Conservation (phyloP, 208 protist genomes). For the Wallacemonas sp. region DNA sequence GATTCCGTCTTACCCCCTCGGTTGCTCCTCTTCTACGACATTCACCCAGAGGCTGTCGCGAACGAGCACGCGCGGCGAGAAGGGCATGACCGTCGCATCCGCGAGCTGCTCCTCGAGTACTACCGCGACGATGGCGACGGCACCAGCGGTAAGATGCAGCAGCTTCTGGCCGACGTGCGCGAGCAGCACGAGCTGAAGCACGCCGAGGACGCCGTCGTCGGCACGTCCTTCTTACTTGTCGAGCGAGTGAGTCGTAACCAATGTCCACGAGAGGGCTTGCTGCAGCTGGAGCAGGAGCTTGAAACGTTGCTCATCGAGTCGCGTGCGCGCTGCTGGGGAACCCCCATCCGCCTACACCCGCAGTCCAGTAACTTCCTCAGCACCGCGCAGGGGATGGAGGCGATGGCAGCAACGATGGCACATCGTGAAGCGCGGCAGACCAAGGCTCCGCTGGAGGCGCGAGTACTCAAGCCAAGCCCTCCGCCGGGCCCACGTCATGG, state of each 20-base stretch:
- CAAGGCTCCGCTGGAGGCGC: not conserved
- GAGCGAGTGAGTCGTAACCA: conserved; percentile 39
- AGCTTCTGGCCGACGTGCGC: not conserved
- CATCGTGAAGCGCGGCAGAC: not conserved
- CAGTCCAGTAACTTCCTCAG: conserved; percentile 19
- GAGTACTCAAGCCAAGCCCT: conserved; percentile 9
- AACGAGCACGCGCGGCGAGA: conserved; percentile 3
- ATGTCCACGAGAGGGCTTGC: conserved; percentile 29
- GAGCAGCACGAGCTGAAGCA: conserved; percentile 2
- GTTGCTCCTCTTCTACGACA: conserved; percentile 24
- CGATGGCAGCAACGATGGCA: not conserved
- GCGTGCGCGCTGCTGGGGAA: conserved; percentile 35
- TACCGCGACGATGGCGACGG: conserved; percentile 1
- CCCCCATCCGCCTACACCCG: conserved; percentile 17
- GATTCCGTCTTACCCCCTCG: conserved; percentile 21
- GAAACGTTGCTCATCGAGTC: conserved; percentile 19
- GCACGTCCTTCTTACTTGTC: conserved; percentile 27
- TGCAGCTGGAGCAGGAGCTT: conserved; percentile 31
- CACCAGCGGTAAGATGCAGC: conserved; percentile 1
- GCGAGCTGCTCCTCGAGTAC: conserved; percentile 10
- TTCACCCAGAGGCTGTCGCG: not conserved
- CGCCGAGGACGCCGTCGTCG: conserved; percentile 17
- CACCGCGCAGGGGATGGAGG: not conserved
- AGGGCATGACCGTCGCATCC: conserved; percentile 1
- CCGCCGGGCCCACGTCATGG: not conserved